A percentile compares a stretch with the other conserved stretches of the same genome.
These are phyloP conservation scores for Fraxinus velutina DNA, from an alignment of 305 asterid species.

Conservation along the genomic window DNA sequence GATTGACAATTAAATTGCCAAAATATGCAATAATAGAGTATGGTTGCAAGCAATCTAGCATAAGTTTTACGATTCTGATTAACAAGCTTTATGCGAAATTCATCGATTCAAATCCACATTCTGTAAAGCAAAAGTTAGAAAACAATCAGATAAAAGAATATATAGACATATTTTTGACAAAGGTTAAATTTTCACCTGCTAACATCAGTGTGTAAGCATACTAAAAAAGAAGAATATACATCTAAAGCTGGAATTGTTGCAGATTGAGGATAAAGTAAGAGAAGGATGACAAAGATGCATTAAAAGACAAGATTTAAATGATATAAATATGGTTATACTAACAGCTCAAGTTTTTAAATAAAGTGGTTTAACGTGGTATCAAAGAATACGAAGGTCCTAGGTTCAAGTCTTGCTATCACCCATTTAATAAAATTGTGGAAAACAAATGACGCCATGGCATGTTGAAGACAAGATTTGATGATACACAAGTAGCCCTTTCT, in stretches of 20 bases:
- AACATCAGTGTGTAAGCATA: neutral
- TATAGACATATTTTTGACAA: neutral
- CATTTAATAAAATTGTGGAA: neutral
- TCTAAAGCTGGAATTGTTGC: neutral
- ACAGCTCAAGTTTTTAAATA: neutral
- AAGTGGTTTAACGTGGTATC: neutral
- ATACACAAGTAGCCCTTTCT: neutral
- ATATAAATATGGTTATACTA: neutral
- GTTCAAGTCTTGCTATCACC: neutral
- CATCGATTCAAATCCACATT: neutral
- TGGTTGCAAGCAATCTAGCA: neutral
- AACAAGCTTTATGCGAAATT: neutral
- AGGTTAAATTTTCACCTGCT: neutral
- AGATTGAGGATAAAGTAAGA: neutral
- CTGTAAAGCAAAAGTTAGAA: neutral
- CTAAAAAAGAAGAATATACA: neutral
- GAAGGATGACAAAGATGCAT: neutral
- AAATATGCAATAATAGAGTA: neutral
- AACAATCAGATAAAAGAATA: neutral
- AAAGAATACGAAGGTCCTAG: neutral
- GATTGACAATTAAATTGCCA: neutral
- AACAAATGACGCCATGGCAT: neutral
- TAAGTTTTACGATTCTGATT: neutral
- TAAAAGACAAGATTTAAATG: neutral
- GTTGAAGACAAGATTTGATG: neutral